Conservation (phyloP, 441 rosid species). For the Rhodomyrtus psidioides region DNA sequence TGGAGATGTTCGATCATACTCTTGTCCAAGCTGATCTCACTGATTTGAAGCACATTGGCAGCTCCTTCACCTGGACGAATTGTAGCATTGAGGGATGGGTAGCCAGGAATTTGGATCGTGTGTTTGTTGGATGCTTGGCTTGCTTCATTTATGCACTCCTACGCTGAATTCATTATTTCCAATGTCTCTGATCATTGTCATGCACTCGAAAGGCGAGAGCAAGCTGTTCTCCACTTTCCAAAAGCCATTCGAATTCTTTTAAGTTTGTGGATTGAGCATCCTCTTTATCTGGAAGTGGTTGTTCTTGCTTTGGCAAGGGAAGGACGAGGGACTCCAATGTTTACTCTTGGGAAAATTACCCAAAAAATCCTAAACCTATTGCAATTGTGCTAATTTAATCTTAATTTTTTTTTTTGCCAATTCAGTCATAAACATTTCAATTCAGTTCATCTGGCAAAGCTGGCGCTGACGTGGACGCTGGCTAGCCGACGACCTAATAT, state of each 20-base stretch:
- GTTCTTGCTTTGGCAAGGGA: too few relatives aligned
- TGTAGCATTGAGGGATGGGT: background rate
- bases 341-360: background rate
- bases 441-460: too few relatives aligned
- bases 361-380: too few relatives aligned
- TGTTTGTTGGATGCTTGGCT: background rate
- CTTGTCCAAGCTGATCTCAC: background rate
- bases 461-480: too few relatives aligned
- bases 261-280: background rate
- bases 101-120: background rate
- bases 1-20: background rate
- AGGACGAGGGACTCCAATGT: background rate
- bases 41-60: background rate
- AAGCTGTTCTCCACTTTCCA: background rate
- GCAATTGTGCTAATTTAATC: too few relatives aligned
- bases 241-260: background rate
- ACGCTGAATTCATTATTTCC: background rate
- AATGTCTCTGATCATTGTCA: background rate
- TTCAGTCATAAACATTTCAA: too few relatives aligned
- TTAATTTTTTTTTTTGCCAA: too few relatives aligned
- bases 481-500: too few relatives aligned
- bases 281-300: too few relatives aligned
- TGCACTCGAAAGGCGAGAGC: background rate
- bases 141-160: background rate
- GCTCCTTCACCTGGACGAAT: background rate